Percentiles rank a stretch among this genome's conserved stretches.
Conservation (phyloP, 768 basidiomycete genomes). For the Tubosaeta brunneosetosa region DNA sequence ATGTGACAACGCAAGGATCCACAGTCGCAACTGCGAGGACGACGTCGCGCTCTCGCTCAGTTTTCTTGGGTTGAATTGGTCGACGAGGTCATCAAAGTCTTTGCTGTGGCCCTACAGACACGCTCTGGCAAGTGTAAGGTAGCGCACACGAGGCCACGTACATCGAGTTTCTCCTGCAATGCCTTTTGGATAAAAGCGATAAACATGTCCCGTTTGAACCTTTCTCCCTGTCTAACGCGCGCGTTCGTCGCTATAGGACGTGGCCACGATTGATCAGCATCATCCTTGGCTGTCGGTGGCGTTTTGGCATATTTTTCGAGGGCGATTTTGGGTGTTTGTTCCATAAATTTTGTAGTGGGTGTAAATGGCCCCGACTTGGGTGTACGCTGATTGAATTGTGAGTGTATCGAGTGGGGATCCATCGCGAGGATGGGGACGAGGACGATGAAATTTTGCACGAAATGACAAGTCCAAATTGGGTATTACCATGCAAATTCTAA, state of each 20-base stretch:
- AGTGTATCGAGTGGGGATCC: constrained; percentile 74
- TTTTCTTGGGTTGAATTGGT: constrained; percentile 69
- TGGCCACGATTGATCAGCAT: constrained; percentile 12
- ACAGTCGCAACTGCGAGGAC: constrained; percentile 60
- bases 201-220: constrained; percentile 77
- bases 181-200: constrained; percentile 80
- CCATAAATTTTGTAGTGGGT: constrained; percentile 43
- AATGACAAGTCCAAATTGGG: constrained; percentile 12
- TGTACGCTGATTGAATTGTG: constrained; percentile 69
- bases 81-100: constrained; percentile 83
- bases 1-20: constrained; percentile 87
- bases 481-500: constrained; percentile 12
- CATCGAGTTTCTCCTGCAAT: constrained; percentile 65
- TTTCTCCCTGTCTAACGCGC: constrained; percentile 71
- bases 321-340: constrained; percentile 36
- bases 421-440: constrained; percentile 31
- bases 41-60: constrained; percentile 30
- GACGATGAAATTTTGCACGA: neutral
- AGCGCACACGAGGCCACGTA: constrained; percentile 34
- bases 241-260: constrained; percentile 78
- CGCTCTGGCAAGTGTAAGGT: constrained; percentile 4
- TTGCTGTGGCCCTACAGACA: constrained; percentile 60
- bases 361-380: constrained; percentile 63
- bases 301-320: constrained; percentile 43
- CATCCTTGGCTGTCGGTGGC: constrained; percentile 20